Evolutionary conservation across 345 rosid genomes (phyloP).

Genomic region (Salix suchowensis): DNA sequence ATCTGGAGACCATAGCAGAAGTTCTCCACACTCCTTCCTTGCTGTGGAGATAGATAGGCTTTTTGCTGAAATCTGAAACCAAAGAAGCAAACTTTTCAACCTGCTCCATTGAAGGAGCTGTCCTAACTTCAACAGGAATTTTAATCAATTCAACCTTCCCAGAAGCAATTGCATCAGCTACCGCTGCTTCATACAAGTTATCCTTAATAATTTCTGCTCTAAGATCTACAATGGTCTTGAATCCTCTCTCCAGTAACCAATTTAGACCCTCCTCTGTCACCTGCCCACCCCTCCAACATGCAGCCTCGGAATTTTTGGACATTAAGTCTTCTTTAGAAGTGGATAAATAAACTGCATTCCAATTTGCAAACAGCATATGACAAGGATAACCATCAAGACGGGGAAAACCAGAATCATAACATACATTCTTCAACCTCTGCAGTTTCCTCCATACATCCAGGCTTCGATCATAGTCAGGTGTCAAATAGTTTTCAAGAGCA

Average conservation of each 20-base stretch:
- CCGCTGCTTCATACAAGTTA: slow-evolving; percentile 62
- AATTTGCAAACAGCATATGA: slow-evolving; percentile 71
- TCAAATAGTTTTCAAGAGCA: slow-evolving; percentile 80
- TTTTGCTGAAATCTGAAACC: slow-evolving; percentile 65
- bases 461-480: slow-evolving; percentile 64
- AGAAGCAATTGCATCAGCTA: slow-evolving; percentile 51
- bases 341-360: slow-evolving; percentile 68
- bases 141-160: slow-evolving; percentile 61
- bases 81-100: slow-evolving; percentile 85
- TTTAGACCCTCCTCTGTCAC: slow-evolving; percentile 78
- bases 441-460: slow-evolving; percentile 77
- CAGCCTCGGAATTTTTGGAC: slow-evolving; percentile 50
- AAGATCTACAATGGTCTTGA: slow-evolving; percentile 78
- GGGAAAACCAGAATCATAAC: slow-evolving; percentile 83
- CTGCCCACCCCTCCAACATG: slow-evolving; percentile 95
- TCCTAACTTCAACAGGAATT: slow-evolving; percentile 76
- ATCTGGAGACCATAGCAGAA: slow-evolving; percentile 85
- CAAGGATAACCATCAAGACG: slow-evolving; percentile 64
- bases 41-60: slow-evolving; percentile 83
- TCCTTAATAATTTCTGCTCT: slow-evolving; percentile 80
- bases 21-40: slow-evolving; percentile 92
- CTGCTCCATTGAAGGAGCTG: slow-evolving; percentile 84
- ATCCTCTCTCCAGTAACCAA: slow-evolving; percentile 76
- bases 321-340: slow-evolving; percentile 46
- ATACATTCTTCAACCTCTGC: slow-evolving; percentile 88